Evolutionary conservation across 169 alveolate genomes (phyloP).

Genomic region (Plasmodium blacklocki): DNA sequence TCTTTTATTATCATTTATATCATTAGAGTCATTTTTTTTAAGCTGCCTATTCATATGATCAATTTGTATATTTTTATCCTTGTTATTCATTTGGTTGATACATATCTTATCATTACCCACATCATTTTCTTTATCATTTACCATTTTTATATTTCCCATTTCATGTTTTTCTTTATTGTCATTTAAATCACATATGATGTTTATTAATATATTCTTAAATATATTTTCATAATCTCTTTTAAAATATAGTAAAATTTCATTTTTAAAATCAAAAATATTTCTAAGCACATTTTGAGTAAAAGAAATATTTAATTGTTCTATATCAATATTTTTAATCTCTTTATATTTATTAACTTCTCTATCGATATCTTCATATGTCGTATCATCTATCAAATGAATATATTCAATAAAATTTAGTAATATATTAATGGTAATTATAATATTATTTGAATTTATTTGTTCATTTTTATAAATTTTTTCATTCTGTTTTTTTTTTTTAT

Average conservation of each 20-base stretch:
- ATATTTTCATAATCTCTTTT: conserved; percentile 29
- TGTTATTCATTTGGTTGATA: no score
- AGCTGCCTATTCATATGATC: no score
- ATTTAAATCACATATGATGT: background rate
- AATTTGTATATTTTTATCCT: no score
- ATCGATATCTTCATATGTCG: conserved; percentile 38
- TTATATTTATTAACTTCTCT: conserved; percentile 38
- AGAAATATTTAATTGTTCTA: conserved; percentile 27
- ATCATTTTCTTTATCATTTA: background rate
- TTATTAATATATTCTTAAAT: background rate
- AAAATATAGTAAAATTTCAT: conserved; percentile 29
- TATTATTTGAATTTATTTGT: background rate
- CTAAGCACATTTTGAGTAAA: background rate
- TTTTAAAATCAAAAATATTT: conserved; percentile 47
- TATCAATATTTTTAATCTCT: conserved; percentile 24
- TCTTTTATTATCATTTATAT: background rate
- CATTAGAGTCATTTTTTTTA: background rate
- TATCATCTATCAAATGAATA: conserved; percentile 32
- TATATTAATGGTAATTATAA: background rate
- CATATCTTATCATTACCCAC: background rate
- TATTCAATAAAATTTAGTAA: conserved; percentile 41
- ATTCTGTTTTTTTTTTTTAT: background rate
- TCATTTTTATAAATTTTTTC: background rate
- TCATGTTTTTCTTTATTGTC: background rate
- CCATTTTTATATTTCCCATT: background rate